Conservation (phyloP, 257 asterid genomes). For the Nicotiana tabacum region DNA sequence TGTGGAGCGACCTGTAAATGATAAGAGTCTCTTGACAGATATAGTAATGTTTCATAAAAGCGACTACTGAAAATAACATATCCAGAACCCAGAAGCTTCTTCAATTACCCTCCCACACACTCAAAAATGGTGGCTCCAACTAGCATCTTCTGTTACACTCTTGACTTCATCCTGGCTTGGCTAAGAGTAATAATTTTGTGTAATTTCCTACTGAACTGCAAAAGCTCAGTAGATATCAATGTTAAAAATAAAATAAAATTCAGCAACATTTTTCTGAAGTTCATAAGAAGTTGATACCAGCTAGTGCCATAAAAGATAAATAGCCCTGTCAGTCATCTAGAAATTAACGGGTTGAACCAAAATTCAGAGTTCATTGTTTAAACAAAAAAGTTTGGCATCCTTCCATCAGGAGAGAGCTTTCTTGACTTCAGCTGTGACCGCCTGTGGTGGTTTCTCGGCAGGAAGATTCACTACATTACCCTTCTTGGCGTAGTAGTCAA, state of each 20-base stretch:
- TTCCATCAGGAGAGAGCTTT: constrained; percentile 53
- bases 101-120: neutral
- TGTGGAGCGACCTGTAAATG: neutral
- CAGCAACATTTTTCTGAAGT: neutral
- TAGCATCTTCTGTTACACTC: neutral
- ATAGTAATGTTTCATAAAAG: neutral
- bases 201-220: neutral
- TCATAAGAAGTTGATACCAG: neutral
- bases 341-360: neutral
- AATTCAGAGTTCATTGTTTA: neutral
- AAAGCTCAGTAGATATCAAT: neutral
- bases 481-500: constrained; percentile 55
- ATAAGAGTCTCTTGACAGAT: neutral
- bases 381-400: neutral
- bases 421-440: constrained; percentile 58
- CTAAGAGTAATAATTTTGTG: neutral
- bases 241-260: neutral
- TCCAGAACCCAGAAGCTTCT: neutral
- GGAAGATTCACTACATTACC: constrained; percentile 61
- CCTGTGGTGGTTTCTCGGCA: constrained; percentile 71
- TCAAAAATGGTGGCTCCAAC: neutral
- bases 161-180: neutral
- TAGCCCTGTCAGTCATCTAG: neutral
- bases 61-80: neutral
- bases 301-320: neutral